Base-by-base conservation (phyloP, 2,329 filamentous ascomycete species). In the Neofusicoccum sp. region DNA sequence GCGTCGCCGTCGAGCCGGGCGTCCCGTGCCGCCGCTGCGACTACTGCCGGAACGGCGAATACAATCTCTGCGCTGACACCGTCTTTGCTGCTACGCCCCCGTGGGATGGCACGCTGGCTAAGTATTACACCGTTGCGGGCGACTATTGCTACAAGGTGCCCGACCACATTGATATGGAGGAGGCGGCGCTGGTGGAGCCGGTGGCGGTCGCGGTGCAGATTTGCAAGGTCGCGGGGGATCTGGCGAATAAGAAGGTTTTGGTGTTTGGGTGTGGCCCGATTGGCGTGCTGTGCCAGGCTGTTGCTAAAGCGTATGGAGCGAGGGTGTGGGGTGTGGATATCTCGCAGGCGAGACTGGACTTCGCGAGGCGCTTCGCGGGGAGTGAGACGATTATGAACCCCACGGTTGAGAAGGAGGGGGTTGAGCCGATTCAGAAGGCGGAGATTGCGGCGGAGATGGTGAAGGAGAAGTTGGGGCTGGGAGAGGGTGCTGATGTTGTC, bases 121-220 rank as follows among this genome's bases (percentile, higher is more conserved):
- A 64, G 28, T 70, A 66, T 44, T 71, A 68, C 57, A 61, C 49
- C 20, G 59, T 69, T 1, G 63, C 67, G 7, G 65, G 61, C 6
- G 68, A 70, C 28, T 70, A 64, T 41, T 71, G 68, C 41, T 70
- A 67, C 60, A 66, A 65, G 57, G 63, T 71, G 11, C 68, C 68
- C 3, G 61, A 64, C n/a, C 62, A 66, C 45, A 64, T 71, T 28
- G 58, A 63, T 34, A 57, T 69, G 41, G 64, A 69, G 59, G 65
- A 71, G 45, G 69, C 64, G 9, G 68, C 68, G 3, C 51, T 71
- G 60, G 64, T 71, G 3, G 69, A 71, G 43, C 69, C 69, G 6
- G 61, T 71, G 8, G 64, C 64, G 0, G 67, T 70, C 11, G 69
- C 68, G 9, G 68, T 71, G 11, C 67, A 69, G 48, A 60, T 66